phyloP scores from a whole-genome alignment of 148 eudicot species.

The Amaranthus palmeri region DNA sequence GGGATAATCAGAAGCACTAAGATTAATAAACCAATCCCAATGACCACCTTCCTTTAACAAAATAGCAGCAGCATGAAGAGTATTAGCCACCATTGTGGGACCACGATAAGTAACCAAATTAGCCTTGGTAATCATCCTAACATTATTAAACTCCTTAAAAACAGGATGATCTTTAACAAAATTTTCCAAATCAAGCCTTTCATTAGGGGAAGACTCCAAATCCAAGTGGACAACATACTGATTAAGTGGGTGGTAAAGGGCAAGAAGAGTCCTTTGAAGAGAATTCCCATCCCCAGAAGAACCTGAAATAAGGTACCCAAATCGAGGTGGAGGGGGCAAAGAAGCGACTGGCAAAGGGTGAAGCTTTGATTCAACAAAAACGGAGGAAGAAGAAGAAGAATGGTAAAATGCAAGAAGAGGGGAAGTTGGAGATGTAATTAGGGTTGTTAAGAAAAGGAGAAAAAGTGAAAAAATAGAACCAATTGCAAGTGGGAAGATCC shows the following conservation, averaged over 20 bases:
- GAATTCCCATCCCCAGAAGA: conserved; percentile 60
- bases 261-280: conserved; percentile 56
- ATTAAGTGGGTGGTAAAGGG: conserved; percentile 72
- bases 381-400: conserved; percentile 31
- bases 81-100: conserved; percentile 92
- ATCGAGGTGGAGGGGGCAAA: conserved; percentile 56
- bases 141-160: conserved; percentile 53
- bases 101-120: conserved; percentile 84
- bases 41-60: conserved; percentile 62
- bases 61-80: conserved; percentile 85
- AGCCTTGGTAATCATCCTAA: conserved; percentile 72
- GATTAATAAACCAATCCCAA: conserved; percentile 98
- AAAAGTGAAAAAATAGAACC: conserved; percentile 50
- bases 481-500: conserved; percentile 71
- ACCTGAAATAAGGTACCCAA: conserved; percentile 86
- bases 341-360: conserved; percentile 39
- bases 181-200: conserved; percentile 40
- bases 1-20: conserved; percentile 91
- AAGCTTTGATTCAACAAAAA: conserved; percentile 71
- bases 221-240: conserved; percentile 79
- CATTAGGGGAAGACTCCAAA: conserved; percentile 53
- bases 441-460: conserved; percentile 50
- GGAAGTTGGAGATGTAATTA: conserved; percentile 41
- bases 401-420: conserved; percentile 27
- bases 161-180: conserved; percentile 35